A percentile compares a stretch with the other conserved stretches of the same genome.
phyloP scores from a whole-genome alignment of 208 protist species.

The Crithidia sp. region DNA sequence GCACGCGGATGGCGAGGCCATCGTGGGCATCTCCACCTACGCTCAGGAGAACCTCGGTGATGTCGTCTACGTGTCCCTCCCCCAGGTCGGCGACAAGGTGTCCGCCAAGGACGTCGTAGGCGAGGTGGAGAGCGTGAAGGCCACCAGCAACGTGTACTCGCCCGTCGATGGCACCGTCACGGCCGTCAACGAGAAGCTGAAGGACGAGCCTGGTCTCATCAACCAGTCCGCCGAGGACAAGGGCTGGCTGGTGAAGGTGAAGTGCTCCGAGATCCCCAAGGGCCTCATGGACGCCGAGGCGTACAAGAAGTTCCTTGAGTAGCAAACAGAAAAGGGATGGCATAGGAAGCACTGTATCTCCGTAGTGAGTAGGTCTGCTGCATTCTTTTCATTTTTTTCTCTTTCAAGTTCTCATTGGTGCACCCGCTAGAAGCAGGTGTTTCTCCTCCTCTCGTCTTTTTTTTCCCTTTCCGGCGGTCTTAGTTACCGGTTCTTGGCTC shows the following conservation, averaged over 20 bases:
- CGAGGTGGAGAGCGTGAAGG: conserved; percentile 94
- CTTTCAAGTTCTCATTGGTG: neutral
- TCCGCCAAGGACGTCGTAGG: conserved; percentile 71
- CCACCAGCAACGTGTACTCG: conserved; percentile 91
- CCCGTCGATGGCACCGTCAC: conserved; percentile 83
- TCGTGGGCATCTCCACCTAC: conserved; percentile 87
- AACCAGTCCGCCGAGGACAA: conserved; percentile 88
- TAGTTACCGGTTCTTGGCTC: neutral
- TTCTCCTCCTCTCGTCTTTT: neutral
- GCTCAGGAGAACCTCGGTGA: conserved; percentile 92
- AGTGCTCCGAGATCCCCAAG: conserved; percentile 70
- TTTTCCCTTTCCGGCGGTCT: neutral
- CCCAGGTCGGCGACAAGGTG: conserved; percentile 85
- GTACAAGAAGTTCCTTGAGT: conserved; percentile 91
- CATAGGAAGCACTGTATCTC: neutral
- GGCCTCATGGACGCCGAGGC: conserved; percentile 82
- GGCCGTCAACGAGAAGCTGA: conserved; percentile 86
- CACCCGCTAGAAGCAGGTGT: neutral
- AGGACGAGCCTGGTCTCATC: conserved; percentile 84
- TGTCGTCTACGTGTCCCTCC: conserved; percentile 91
- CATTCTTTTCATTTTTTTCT: conserved; percentile 19
- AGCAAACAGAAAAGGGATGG: conserved; percentile 15
- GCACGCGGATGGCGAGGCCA: conserved; percentile 62
- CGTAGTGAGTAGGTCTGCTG: neutral
- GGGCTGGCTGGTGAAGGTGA: conserved; percentile 91